Base-by-base conservation (phyloP, 306 rosid species). In the Albizia julibrissin region DNA sequence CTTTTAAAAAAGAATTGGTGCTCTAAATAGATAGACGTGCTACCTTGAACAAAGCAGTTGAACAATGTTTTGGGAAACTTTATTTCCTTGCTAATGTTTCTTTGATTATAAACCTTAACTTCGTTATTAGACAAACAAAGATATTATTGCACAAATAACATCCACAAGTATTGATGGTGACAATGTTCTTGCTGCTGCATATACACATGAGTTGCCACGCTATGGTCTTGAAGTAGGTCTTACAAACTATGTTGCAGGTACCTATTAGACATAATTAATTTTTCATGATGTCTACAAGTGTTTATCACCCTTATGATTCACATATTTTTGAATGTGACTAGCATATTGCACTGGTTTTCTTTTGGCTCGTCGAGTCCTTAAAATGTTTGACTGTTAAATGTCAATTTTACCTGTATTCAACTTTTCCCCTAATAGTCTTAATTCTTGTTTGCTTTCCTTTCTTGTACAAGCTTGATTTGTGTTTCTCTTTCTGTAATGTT, bases 301-400 rank as follows among this genome's bases (percentile, higher is more conserved):
- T 22, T 29, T 22, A 19, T 78, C 1, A 6, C 24, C 22, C 15
- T 4, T 5, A 2, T 13, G 46, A 40, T 15, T 18, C 9, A 24
- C n/a, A 14, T 1, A 50, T 39, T 75, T 24, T 70, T 14, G 22
- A 24, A 3, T 86, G 1, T 66, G 76, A 24, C 37, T 86, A 95
- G 99, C 99, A 29, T 95, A 95, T 75, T 88, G 97, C 76, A 95
- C 95, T 81, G 98, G 99, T 6, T 98, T 93, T 44, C 93, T 95
- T 11, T 76, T 95, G 83, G 98, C 98, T 19, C 94, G 98, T 0
- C 84, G 98, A 0, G 98, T 95, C 70, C 88, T 95, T 49, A 90
- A 95, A 62, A 70, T 0, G 65, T 94, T 95, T 33, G 94, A 42
- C 43, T 39, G 5, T 39, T 43, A 43, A 10, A 3, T 58, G 64